These are phyloP conservation scores for Cutaneotrichosporon cavernicola DNA, from an alignment of 1,284 basidiomycete genomes.

Conservation along the genomic window DNA sequence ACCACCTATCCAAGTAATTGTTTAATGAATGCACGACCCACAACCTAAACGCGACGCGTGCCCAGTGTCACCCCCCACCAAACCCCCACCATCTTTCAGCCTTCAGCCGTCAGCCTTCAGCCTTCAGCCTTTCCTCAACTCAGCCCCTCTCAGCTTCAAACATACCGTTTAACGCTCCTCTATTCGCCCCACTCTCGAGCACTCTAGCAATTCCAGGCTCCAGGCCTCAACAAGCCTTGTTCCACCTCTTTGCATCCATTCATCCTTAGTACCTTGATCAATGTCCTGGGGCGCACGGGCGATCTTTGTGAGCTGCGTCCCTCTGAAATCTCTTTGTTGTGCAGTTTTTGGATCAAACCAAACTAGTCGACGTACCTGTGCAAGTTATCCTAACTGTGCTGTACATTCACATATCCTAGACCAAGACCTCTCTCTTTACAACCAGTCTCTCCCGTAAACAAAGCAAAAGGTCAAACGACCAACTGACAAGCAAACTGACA, in stretches of 20 bases:
- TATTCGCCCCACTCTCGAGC: too few relatives aligned
- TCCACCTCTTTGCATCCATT: neutral
- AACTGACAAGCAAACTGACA: neutral
- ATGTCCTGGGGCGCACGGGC: slow-evolving; percentile 5
- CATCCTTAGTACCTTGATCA: too few relatives aligned
- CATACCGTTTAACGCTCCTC: neutral
- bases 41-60: too few relatives aligned
- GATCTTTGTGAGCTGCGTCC: neutral
- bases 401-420: too few relatives aligned
- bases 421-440: too few relatives aligned
- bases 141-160: neutral
- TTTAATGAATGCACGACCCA: too few relatives aligned
- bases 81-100: too few relatives aligned
- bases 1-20: too few relatives aligned
- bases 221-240: neutral
- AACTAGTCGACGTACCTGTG: neutral
- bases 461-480: neutral
- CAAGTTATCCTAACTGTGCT: too few relatives aligned
- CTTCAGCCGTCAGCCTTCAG: neutral
- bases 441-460: too few relatives aligned
- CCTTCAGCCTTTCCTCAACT: neutral
- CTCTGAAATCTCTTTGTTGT: slow-evolving; percentile 3
- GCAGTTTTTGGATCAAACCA: slow-evolving; percentile 1
- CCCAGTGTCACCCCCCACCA: too few relatives aligned
- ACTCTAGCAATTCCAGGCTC: too few relatives aligned